Base-by-base conservation (phyloP, 1,284 basidiomycete species). In the Xerocomus amazonicus region DNA sequence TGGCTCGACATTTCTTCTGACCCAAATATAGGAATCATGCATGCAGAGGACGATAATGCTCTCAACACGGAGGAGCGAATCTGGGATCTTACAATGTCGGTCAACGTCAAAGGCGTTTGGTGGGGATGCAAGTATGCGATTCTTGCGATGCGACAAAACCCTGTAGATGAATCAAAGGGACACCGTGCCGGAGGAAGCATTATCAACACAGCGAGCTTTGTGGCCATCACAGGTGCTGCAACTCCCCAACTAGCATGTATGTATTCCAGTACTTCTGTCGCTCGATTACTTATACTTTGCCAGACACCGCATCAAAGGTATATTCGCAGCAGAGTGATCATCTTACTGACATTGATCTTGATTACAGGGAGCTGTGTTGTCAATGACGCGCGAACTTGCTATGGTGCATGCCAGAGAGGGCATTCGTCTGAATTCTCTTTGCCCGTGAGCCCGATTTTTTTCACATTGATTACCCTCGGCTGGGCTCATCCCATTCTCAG, bases 91-190 rank as follows among this genome's bases (percentile, higher is more conserved):
- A 93, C 91, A 6, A 92, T 95, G 85, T 78, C 83, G 54, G 88
- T 97, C 74, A 98, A 98, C 70, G 83, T 96, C 67, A 98, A 98
- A 72, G 95, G 95, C 48, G 96, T 97, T 52, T 97, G 95, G 95
- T 98, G 88, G 84, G 95, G 96, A 40, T 95, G 90, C 79, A 97
- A 97, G 72, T 87, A 98, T 66, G 95, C 93, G 7, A 94, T 98
- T 65, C 76, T 87, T 48, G 96, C 95, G 23, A 98, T 98, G 95
- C 84, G 92, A 55, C 74, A 91, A 56, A 97, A 97, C 72, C 81
- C 90, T 12, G 80, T 81, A 38, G 93, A 97, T 56, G 80, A 80
- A 56, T 71, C 78, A 50, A 92, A 88, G 70, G 89, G 89, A 6
- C 79, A 97, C 14, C 84, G 82, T 60, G 73, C 74, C 17, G 94